Evolutionary conservation across 2,329 filamentous ascomycete species (phyloP), one percentile per base, ranked within the genome.

Genomic region (Venturia carpophila): DNA sequence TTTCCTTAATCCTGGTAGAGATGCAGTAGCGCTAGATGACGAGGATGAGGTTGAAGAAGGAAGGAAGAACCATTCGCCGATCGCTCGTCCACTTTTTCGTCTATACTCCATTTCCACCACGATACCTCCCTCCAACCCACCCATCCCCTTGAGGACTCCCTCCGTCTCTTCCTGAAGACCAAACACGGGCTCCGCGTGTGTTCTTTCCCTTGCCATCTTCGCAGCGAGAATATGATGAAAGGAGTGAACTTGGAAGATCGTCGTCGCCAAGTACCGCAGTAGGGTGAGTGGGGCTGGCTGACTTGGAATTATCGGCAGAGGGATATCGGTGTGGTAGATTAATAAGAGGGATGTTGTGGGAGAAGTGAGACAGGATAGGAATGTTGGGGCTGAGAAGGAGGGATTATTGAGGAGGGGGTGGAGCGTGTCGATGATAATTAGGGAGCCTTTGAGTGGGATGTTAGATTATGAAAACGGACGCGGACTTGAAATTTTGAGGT

Each of bases 41-140:
- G 15, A 30, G 45, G 47, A 13, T 24, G 41, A 61, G 13, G 21
- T 34, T 11, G 42, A 47, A 15, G 39, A 64, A 1, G 82, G 80
- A 24, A 88, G 70, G 68, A 84, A 82, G 71, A 83, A 88, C 76
- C 79, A 83, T 75, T 97, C 93, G 10, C 82, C 77, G 19, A 96
- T 87, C 0, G 87, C 85, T 5, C 92, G 82, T 0, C 93, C 92
- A 70, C 89, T 93, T 70, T 92, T 88, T 65, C 93, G 82, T 13
- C 94, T 83, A 70, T 96, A 84, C 75, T 99, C 93, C 83, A 96
- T 89, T 71, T 91, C 87, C 7, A 97, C 75, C 0, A 96, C 90
- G 0, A 93, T 74, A 0, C 84, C 88, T 0, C 79, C 69, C 41
- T 80, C 80, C n/a, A 82, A 80, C 3, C 80, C 77, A 49, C 78